Evolutionary conservation across 352 stramenopile species (phyloP).

Genomic region (Pythium aquatile): DNA sequence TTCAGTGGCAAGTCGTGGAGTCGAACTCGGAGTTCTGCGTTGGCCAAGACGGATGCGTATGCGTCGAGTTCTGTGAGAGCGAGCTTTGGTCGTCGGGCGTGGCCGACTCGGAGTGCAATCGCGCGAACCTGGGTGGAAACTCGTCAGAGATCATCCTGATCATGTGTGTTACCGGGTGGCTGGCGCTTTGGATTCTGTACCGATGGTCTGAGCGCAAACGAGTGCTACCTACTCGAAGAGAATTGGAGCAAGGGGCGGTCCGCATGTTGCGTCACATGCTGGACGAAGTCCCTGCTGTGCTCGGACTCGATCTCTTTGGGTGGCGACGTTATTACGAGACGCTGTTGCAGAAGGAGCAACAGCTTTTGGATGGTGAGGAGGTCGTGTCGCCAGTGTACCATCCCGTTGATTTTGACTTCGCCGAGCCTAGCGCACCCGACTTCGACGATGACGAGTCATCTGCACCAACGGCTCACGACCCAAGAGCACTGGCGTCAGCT

Average conservation of each 20-base stretch:
- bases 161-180: neutral
- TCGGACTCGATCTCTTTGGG: neutral
- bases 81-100: neutral
- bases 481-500: neutral
- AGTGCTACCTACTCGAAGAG: neutral
- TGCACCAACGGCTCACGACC: neutral
- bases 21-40: neutral
- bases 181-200: neutral
- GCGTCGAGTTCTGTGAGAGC: neutral
- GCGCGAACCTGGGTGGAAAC: neutral
- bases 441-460: neutral
- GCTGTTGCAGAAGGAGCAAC: neutral
- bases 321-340: neutral
- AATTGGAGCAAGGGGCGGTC: neutral
- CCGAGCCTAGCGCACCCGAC: neutral
- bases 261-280: neutral
- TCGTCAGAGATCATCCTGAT: neutral
- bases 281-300: neutral
- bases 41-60: neutral
- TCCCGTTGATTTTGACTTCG: neutral
- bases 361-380: neutral
- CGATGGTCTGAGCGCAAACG: neutral
- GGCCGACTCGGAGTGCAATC: too few species aligned
- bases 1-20: neutral
- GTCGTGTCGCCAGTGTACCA: neutral